Evolutionary conservation across 306 rosid genomes (phyloP).

Genomic region (Leucaena leucocephala): DNA sequence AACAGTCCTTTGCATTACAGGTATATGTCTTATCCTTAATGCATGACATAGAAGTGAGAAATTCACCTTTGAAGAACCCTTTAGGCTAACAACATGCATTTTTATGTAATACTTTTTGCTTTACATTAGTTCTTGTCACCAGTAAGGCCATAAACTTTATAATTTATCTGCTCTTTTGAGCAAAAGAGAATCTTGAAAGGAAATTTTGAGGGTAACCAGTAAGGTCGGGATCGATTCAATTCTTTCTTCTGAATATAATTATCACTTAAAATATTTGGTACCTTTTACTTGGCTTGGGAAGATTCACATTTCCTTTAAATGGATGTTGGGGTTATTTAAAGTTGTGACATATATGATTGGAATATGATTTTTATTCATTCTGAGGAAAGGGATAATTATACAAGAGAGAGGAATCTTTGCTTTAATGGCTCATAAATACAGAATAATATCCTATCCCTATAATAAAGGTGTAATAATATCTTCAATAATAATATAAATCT

Average conservation of each 20-base stretch:
- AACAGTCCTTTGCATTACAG: conserved; percentile 85
- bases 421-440: background rate
- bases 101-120: background rate
- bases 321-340: background rate
- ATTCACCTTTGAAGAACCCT: conserved; percentile 16
- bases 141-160: conserved; percentile 12
- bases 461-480: background rate
- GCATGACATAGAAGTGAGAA: conserved; percentile 1
- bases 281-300: conserved; percentile 16
- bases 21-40: conserved; percentile 41
- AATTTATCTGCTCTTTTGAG: conserved; percentile 32
- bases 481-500: background rate
- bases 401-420: background rate
- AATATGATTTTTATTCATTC: background rate
- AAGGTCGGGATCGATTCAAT: conserved; percentile 14
- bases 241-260: conserved; percentile 9
- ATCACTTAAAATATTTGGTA: conserved; percentile 5
- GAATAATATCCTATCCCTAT: background rate
- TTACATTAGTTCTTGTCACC: background rate
- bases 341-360: background rate
- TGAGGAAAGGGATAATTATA: background rate
- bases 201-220: conserved; percentile 16
- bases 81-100: conserved; percentile 17
- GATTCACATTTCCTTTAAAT: conserved; percentile 2
- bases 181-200: conserved; percentile 22